Base-by-base conservation (phyloP, 2,329 filamentous ascomycete genomes). In the Aureobasidium uvarum region DNA sequence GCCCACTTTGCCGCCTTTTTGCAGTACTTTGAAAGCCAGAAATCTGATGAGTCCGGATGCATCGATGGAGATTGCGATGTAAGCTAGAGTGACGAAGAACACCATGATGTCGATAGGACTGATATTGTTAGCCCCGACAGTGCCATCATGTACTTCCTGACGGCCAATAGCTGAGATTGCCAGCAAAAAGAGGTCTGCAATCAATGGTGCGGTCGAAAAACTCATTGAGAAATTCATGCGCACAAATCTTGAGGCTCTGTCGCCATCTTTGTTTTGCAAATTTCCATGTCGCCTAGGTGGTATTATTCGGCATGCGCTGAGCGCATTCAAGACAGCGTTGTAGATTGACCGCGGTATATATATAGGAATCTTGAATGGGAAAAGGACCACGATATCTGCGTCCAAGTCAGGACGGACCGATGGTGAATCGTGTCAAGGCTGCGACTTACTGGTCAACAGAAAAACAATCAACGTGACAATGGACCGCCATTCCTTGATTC, bases 11-110 rank as follows among this genome's bases (percentile, higher is more conserved):
- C 89, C 88, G 55, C 86, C 88, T 76, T 83, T 86, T 66, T 88
- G 81, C 2, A 91, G 78, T 0, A 91, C 88, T 67, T 85, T 89
- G 78, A 89, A 90, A 0, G 89, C 88, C 25, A 91, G 73, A 68
- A 81, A 91, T 64, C 88, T 79, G 70, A 91, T 90, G 18, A 91
- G 79, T 3, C 89, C 89, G 0, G 89, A 91, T 2, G 89, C 88
- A 69, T 91, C 89, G 66, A 91, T 89, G 0, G 88, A 91, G 52
- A 92, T 90, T 54, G 89, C 89, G 66, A 91, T 90, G 70, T 91
- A 92, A 2, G 89, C 89, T 50, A 90, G 74, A 0, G 87, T 89
- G 50, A 91, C 79, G 77, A 92, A 91, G 76, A 91, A 91, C 18
- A 81, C 77, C 86, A 91, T 90, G 67, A 91, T 90, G 67, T 91